phyloP scores from a whole-genome alignment of 1,284 basidiomycete species.

The Heterobasidion parviporum region DNA sequence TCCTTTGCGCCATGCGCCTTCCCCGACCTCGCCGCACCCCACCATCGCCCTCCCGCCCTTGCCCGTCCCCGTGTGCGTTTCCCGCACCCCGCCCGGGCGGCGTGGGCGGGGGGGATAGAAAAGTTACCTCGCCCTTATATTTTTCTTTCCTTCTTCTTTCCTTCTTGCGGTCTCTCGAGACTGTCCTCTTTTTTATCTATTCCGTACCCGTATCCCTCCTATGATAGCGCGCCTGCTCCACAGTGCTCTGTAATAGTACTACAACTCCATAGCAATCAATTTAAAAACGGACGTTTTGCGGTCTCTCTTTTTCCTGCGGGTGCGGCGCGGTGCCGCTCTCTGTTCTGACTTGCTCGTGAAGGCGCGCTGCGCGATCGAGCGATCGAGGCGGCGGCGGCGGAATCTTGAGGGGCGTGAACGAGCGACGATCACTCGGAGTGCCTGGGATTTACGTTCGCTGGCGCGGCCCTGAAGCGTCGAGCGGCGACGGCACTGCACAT shows the following conservation, averaged over 20 bases:
- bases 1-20: not conserved
- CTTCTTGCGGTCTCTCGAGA: not conserved
- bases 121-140: not conserved
- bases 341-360: not conserved
- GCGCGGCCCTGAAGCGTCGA: too few relatives aligned
- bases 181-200: not conserved
- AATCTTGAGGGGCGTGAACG: too few relatives aligned
- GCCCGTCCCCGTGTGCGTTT: too few relatives aligned
- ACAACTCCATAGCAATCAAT: not conserved
- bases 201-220: not conserved
- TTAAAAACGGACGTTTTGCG: not conserved
- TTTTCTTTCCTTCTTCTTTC: slow-evolving; percentile 2
- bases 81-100: too few relatives aligned
- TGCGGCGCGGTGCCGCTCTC: not conserved
- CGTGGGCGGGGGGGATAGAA: not conserved
- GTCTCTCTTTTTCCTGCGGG: not conserved
- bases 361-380: too few relatives aligned
- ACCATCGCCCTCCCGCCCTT: not conserved
- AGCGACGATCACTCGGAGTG: too few relatives aligned
- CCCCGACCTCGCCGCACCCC: not conserved
- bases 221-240: not conserved
- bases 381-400: too few relatives aligned
- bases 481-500: too few relatives aligned
- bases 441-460: too few relatives aligned
- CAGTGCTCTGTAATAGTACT: slow-evolving; percentile 7